Base-by-base conservation (phyloP, 2,329 filamentous ascomycete genomes). In the Hypoxylon sp. region DNA sequence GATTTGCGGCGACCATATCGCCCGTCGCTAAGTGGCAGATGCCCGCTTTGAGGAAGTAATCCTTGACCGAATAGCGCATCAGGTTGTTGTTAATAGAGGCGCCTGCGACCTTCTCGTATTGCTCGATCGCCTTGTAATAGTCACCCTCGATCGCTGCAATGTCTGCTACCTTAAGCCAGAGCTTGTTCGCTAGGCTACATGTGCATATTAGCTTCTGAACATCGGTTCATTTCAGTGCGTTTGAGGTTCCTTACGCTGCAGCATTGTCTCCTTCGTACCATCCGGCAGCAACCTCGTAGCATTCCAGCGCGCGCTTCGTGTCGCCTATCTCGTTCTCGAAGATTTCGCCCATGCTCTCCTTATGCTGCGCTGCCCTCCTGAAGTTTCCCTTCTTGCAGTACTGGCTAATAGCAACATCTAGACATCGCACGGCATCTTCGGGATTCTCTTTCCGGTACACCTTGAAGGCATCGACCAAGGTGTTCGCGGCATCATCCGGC, bases 61-160 rank as follows among this genome's bases (percentile, higher is more conserved):
- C 94, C 82, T 98, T 98, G 71, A 98, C 94, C 52, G 90, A 93
- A 88, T 93, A 97, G 79, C 91, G 92, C 92, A 97, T 95, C 65
- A 97, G 85, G 80, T 97, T 96, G 84, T 97, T 98, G 80, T 90
- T 90, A 75, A 97, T 90, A 37, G 91, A 92, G 47, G 88, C 87
- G 63, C 88, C 86, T 46, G 94, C 92, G 53, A 98, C 93, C 76
- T 91, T 90, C 80, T 98, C 95, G 82, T 92, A 98, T 73, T 91
- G 87, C 70, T 91, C 87, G 74, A 94, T 93, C 63, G 94, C 89
- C 81, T 91, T 93, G 83, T 91, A 90, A 83, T 97, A 98, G 78
- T 98, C 93, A 66, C 84, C 89, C 63, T 94, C 91, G 13, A 97
- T 82, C 11, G 93, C 96, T 5, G 93, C 87, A 50, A 98, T 85